Evolutionary conservation across 2,329 filamentous ascomycete species (phyloP), one percentile per base, ranked within the genome.

Genomic region (Phyllosticta citrichinensis): DNA sequence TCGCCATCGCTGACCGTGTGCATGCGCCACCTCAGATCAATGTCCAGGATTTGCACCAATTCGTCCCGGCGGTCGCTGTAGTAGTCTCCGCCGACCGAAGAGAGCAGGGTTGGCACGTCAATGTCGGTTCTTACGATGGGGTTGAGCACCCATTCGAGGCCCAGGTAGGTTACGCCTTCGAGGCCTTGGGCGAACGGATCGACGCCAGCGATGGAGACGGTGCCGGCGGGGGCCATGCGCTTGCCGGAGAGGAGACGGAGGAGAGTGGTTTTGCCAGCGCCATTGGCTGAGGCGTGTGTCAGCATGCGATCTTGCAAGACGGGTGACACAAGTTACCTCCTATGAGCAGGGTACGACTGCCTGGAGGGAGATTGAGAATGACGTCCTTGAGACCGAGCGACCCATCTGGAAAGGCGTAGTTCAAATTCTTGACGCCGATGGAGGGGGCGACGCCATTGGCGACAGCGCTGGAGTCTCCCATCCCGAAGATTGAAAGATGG

Each of bases 131-230:
- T 88, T 55, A 97, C 94, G 68, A 97, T 96, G 56, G 89, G 90
- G 79, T 97, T 97, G 10, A 99, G 83, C 2, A 97, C 94, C 94
- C 94, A 99, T 80, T 99, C 94, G 0, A 97, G 84, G 0, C 94
- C 94, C 8, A 99, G 87, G 75, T 99, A 99, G 22, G 93, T 97
- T 33, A 99, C 93, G 64, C 94, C 94, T 76, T 96, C 89, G 27
- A 97, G 84, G 11, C 87, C 85, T 40, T 91, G 83, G 73, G 90
- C 88, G 83, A 99, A 99, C 9, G 94, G 94, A 75, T 99, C 94
- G 56, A 90, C 84, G 64, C 89, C 90, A 56, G 84, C 87, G 64
- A 99, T 87, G 68, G 78, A 79, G 73, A 99, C 89, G 65, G 86
- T 85, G 70, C 82, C 79, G 58, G 79, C 77, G 0, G 94, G 93